phyloP scores from a whole-genome alignment of 305 asterid genomes.

The Stenogyne calaminthoides region DNA sequence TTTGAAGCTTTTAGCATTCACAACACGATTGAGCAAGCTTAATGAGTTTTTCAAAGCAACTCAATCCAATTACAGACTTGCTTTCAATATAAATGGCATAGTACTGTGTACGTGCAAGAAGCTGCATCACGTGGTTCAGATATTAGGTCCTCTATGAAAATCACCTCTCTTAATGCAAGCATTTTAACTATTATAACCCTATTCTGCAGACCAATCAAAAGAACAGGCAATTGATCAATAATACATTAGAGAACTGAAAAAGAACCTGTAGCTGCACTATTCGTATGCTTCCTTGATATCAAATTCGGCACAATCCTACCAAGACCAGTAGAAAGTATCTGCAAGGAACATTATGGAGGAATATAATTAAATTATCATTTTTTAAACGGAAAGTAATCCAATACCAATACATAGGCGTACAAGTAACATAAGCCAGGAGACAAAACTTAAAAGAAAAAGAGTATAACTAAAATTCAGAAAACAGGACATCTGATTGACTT shows the following conservation, averaged over 20 bases:
- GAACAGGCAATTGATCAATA: conserved; percentile 51
- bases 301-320: conserved; percentile 97
- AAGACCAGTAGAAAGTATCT: conserved; percentile 93
- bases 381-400: conserved; percentile 1
- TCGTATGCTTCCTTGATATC: conserved; percentile 97
- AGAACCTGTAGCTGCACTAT: conserved; percentile 93
- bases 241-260: conserved; percentile 28
- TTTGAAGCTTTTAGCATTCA: neutral
- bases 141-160: neutral
- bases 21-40: neutral
- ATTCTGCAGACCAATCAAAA: conserved; percentile 12
- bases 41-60: neutral
- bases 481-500: conserved; percentile 34
- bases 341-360: conserved; percentile 25
- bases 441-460: neutral
- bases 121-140: conserved; percentile 1
- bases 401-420: neutral
- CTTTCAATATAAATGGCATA: neutral
- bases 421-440: neutral
- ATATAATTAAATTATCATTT: conserved; percentile 10
- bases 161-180: neutral
- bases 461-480: conserved; percentile 12
- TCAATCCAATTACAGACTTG: conserved; percentile 6
- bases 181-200: conserved; percentile 7
- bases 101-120: neutral